Percentiles rank a stretch among this genome's conserved stretches.
These are phyloP conservation scores for Leccinum longicurvipes DNA, from an alignment of 768 basidiomycete genomes.

Conservation along the genomic window DNA sequence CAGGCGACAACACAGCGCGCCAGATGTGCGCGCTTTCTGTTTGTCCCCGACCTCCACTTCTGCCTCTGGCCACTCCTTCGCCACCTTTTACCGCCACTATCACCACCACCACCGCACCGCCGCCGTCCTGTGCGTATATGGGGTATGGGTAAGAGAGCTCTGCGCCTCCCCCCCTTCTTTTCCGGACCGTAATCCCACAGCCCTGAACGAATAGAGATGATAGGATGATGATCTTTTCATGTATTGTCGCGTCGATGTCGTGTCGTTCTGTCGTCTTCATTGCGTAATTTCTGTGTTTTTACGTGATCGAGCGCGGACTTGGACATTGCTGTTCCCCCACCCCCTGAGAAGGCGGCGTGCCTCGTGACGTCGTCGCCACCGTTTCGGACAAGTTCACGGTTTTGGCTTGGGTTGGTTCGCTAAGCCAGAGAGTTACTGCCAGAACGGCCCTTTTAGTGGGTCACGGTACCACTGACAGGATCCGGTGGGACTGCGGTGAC, in stretches of 20 bases:
- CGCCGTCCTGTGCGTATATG: background rate
- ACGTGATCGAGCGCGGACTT: background rate
- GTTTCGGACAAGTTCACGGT: background rate
- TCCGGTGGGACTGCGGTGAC: background rate
- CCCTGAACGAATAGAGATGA: background rate
- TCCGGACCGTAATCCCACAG: background rate
- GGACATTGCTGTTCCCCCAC: background rate
- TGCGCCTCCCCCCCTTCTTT: background rate
- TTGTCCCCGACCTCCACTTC: background rate
- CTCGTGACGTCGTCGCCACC: background rate
- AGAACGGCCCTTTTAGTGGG: background rate
- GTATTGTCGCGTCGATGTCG: background rate
- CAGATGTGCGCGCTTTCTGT: background rate
- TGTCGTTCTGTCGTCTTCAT: background rate
- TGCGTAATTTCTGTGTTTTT: background rate
- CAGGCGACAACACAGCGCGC: background rate
- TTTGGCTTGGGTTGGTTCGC: background rate
- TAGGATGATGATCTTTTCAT: background rate
- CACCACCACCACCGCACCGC: background rate
- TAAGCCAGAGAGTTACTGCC: background rate
- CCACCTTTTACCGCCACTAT: slow-evolving; percentile 1
- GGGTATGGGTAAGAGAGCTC: background rate
- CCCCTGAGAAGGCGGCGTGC: background rate
- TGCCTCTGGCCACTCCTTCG: slow-evolving; percentile 6
- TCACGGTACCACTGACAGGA: background rate